Base-by-base conservation (phyloP, 1,139 yeast genomes). In the Yamadazyma mexicana region DNA sequence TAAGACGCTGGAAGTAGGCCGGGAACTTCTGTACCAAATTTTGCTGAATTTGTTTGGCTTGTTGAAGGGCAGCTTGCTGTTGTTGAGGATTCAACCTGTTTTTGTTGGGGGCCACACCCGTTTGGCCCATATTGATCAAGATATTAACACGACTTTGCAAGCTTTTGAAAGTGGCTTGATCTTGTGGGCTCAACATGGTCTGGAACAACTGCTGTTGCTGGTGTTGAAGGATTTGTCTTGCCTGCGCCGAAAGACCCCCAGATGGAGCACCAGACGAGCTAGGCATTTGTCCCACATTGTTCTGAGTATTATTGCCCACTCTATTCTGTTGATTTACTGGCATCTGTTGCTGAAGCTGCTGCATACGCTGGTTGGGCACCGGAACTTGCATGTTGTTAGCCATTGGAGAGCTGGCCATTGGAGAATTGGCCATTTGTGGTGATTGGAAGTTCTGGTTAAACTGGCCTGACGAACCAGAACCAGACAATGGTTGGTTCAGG, bases 181-280 rank as follows among this genome's bases (percentile, higher is more conserved):
- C 77, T 40, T 69, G 73, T 2, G 75, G 70, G 3, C 66, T 55
- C 33, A 72, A 58, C 6, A 73, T 58, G 43, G 53, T 65, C 38
- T 67, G 75, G 62, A 72, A 70, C 18, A 72, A 62, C 43, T 71
- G 76, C 48, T 71, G 76, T 43, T 70, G 76, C 41, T 71, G 76
- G 37, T 69, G 74, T 41, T 69, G 75, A 39, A 48, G 34, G 10
- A 46, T 33, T 35, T 48, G 52, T 34, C 52, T 62, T 12, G 37
- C 32, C 26, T 17, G 32, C 15, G 17, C 16, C 6, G 37, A 26
- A 12, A 34, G 61, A 28, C 62, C 16, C 36, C 36, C 22, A 34
- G 37, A 31, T 14, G 26, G 17, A 20, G 37, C n/a, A 10, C 22
- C 14, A 7, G 33, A 34, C 27, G 32, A 22, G 10, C 11, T 29